These are phyloP conservation scores for Lophiostoma macrostomum DNA, from an alignment of 495 filamentous ascomycete species.

Conservation along the genomic window DNA sequence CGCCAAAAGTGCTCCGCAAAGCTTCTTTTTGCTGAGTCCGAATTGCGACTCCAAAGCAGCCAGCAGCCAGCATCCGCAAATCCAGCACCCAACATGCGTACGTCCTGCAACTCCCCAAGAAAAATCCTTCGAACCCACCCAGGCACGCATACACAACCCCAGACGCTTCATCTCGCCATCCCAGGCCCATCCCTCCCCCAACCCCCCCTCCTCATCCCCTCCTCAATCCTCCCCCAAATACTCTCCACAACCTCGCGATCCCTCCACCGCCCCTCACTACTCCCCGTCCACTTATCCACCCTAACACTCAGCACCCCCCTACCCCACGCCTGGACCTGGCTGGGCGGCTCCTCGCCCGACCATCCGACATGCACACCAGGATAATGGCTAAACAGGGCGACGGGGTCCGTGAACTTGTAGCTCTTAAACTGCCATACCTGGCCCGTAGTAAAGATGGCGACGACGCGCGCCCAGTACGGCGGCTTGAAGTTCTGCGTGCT, in stretches of 20 bases:
- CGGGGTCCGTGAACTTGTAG: slow-evolving; percentile 90
- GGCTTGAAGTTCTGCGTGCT: slow-evolving; percentile 91
- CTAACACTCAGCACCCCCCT: slow-evolving; percentile 69
- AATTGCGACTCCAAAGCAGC: too few relatives aligned
- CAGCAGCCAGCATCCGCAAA: too few relatives aligned
- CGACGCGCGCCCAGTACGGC: slow-evolving; percentile 94
- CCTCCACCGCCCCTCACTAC: slow-evolving; percentile 68
- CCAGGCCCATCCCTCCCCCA: slow-evolving; percentile 65
- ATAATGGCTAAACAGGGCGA: slow-evolving; percentile 84
- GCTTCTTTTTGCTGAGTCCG: too few relatives aligned
- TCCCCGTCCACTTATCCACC: slow-evolving; percentile 71
- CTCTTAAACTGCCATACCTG: slow-evolving; percentile 98
- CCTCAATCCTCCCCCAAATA: slow-evolving; percentile 88
- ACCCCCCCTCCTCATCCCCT: slow-evolving; percentile 78
- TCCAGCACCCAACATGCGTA: too few relatives aligned
- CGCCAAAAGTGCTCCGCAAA: too few relatives aligned
- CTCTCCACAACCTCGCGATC: slow-evolving; percentile 91
- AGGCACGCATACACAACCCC: too few relatives aligned
- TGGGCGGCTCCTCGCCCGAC: slow-evolving; percentile 77
- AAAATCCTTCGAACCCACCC: too few relatives aligned
- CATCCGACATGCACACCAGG: slow-evolving; percentile 88
- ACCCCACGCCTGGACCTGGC: slow-evolving; percentile 76
- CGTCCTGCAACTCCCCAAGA: too few relatives aligned
- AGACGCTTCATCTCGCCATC: slow-evolving; percentile 6
- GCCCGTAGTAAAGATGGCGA: slow-evolving; percentile 96